phyloP scores from a whole-genome alignment of 306 rosid species.

The Leucaena leucocephala region DNA sequence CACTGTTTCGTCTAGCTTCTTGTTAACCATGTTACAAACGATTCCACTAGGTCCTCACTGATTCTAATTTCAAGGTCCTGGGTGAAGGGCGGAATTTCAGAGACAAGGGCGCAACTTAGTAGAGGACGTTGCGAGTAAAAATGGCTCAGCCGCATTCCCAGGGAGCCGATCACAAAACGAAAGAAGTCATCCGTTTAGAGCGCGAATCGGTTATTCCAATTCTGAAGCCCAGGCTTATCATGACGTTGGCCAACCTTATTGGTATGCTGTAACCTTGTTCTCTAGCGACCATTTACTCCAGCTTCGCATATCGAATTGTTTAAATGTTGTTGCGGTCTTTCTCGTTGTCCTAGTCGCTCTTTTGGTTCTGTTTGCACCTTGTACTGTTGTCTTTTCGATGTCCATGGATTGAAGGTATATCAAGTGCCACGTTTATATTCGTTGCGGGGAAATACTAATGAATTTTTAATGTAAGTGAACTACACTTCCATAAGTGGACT shows the following conservation, averaged over 20 bases:
- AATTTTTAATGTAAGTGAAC: not conserved
- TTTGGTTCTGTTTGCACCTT: conserved; percentile 7
- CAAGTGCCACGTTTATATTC: not conserved
- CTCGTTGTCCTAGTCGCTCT: not conserved
- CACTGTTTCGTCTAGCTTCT: conserved; percentile 18
- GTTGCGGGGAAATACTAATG: not conserved
- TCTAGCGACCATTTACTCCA: not conserved
- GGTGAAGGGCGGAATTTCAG: conserved; percentile 14
- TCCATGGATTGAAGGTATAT: not conserved
- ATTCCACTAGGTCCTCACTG: conserved; percentile 10
- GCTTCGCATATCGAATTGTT: not conserved
- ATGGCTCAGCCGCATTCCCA: conserved; percentile 24
- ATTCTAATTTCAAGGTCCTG: conserved; percentile 9
- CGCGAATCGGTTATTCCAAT: conserved; percentile 85
- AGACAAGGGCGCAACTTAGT: conserved; percentile 7
- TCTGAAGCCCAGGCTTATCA: conserved; percentile 73
- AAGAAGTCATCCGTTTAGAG: conserved; percentile 75
- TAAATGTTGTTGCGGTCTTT: not conserved
- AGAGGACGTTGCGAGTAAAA: not conserved
- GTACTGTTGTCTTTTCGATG: not conserved
- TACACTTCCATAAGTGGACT: not conserved
- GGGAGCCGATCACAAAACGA: conserved; percentile 33
- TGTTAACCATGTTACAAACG: not conserved
- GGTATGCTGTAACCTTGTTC: conserved; percentile 42
- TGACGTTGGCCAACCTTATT: conserved; percentile 78